Percentiles rank a stretch among this genome's conserved stretches.
phyloP scores from a whole-genome alignment of 2,329 filamentous ascomycete species.

The Ophiostoma sp. region DNA sequence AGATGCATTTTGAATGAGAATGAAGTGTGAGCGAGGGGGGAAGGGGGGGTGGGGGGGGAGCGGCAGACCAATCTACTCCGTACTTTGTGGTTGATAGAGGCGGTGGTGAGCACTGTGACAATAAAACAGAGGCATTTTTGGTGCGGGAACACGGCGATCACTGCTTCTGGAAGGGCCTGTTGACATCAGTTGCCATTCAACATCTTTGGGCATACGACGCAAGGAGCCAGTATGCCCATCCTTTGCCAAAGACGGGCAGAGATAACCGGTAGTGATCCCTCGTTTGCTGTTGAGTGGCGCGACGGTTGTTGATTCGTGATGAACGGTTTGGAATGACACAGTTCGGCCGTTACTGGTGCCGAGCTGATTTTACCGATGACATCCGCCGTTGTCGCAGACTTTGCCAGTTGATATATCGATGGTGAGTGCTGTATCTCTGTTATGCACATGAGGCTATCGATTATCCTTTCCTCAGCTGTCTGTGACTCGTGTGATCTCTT shows the following conservation, averaged over 20 bases:
- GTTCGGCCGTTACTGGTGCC: neutral
- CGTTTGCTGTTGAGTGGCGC: neutral
- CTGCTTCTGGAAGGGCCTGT: slow-evolving; percentile 5
- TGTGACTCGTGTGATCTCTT: too few relatives aligned
- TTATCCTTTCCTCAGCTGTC: too few relatives aligned
- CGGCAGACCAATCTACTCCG: neutral
- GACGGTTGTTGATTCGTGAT: neutral
- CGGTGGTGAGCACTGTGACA: neutral
- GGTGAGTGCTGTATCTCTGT: too few relatives aligned
- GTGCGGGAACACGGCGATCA: neutral
- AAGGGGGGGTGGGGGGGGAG: neutral
- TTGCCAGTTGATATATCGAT: too few relatives aligned
- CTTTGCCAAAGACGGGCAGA: neutral
- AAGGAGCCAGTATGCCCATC: neutral
- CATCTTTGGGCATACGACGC: neutral
- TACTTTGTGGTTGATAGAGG: neutral
- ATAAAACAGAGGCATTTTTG: neutral
- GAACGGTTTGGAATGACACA: neutral
- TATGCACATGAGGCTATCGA: too few relatives aligned
- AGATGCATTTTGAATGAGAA: neutral
- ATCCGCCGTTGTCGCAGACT: neutral
- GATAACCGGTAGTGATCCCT: neutral
- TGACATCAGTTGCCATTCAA: too few relatives aligned
- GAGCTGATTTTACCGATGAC: neutral
- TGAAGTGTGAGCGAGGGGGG: neutral